Conservation (phyloP, 805 yeast species). For the Myxozyma melibiosi region DNA sequence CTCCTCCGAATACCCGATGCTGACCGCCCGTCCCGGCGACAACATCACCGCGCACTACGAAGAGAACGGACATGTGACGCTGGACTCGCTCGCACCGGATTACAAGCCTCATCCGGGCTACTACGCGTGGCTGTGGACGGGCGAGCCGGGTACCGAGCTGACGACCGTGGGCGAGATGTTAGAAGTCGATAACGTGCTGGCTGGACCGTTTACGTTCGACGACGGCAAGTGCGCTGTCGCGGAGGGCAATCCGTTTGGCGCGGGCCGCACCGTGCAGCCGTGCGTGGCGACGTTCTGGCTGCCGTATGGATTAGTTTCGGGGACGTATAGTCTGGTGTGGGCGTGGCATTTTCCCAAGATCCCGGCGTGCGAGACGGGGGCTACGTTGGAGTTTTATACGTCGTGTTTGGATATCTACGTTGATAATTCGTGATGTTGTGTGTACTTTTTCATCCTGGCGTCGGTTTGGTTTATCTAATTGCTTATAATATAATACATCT, state of each 20-base stretch:
- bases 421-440: neutral
- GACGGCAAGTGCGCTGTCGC: conserved; percentile 33
- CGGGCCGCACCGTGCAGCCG: conserved; percentile 20
- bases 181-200: conserved; percentile 20
- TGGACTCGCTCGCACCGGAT: conserved; percentile 34
- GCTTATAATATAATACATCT: neutral
- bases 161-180: conserved; percentile 28
- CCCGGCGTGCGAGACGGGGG: conserved; percentile 19
- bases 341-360: conserved; percentile 36
- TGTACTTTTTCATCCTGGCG: neutral
- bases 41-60: conserved; percentile 25
- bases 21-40: conserved; percentile 30
- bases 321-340: conserved; percentile 33
- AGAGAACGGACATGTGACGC: conserved; percentile 35
- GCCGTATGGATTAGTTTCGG: conserved; percentile 23
- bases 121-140: conserved; percentile 33
- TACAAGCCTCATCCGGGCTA: conserved; percentile 33
- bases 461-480: neutral
- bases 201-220: conserved; percentile 34
- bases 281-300: conserved; percentile 26
- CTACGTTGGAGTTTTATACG: conserved; percentile 33
- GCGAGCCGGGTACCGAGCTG: conserved; percentile 20
- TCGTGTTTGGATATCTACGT: conserved; percentile 32
- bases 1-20: conserved; percentile 33
- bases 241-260: conserved; percentile 16